Percentiles rank a stretch among this genome's conserved stretches.
Conservation (phyloP, 768 basidiomycete genomes). For the Hypsizygus marmoreus region DNA sequence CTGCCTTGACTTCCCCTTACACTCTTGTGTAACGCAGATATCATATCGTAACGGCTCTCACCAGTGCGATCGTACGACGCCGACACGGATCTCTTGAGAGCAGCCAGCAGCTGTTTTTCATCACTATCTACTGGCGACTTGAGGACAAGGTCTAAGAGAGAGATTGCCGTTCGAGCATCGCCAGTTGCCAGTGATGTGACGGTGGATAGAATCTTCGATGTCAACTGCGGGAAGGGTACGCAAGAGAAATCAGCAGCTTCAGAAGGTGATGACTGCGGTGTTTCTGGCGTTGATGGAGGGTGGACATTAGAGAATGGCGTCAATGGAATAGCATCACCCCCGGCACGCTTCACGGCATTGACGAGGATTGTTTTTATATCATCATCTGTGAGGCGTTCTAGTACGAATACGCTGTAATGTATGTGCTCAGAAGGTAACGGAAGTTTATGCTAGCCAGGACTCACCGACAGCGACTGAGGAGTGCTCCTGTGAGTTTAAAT, state of each 20-base stretch:
- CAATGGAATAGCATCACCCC: conserved; percentile 15
- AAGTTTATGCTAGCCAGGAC: conserved; percentile 19
- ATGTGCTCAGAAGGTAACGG: conserved; percentile 16
- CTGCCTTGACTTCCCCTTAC: conserved; percentile 74
- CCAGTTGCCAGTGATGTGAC: conserved; percentile 61
- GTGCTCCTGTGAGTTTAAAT: conserved; percentile 74
- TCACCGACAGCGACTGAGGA: conserved; percentile 77
- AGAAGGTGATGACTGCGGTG: conserved; percentile 17
- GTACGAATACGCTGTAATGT: conserved; percentile 64
- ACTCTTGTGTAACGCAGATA: conserved; percentile 82
- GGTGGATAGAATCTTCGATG: conserved; percentile 45
- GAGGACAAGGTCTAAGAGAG: conserved; percentile 72
- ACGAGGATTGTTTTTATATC: conserved; percentile 61
- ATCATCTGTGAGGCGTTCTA: conserved; percentile 65
- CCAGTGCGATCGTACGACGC: conserved; percentile 76
- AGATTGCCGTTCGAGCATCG: conserved; percentile 78
- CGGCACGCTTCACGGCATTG: conserved; percentile 44
- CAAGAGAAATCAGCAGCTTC: conserved; percentile 15
- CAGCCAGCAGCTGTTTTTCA: conserved; percentile 53
- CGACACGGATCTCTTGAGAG: conserved; percentile 63
- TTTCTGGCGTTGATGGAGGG: conserved; percentile 10
- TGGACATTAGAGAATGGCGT: conserved; percentile 5
- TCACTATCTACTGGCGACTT: conserved; percentile 38
- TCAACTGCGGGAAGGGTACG: conserved; percentile 38
- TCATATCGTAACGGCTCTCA: conserved; percentile 80